Base-by-base conservation (phyloP, 805 yeast species). In the Saccharomycopsis sp. region DNA sequence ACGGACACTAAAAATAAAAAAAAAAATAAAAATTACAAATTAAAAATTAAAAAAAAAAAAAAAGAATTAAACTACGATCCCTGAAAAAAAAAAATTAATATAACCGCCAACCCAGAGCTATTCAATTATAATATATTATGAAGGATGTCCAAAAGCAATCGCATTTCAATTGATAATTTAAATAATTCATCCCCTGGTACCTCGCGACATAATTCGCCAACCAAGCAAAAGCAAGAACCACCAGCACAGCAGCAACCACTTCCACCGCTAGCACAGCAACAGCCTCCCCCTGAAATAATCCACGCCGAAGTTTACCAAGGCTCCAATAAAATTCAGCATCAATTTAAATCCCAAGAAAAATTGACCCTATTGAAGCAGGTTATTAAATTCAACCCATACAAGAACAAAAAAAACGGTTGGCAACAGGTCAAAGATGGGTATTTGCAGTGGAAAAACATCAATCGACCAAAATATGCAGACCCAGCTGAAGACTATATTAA, bases 401-500 rank as follows among this genome's bases (percentile, higher is more conserved):
- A 42, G 24, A 45, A 49, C 24, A 49, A 43, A 34, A 45, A 27
- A 37, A 34, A 37, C 32, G 52, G 52, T n/a, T 49, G 52, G 52
- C 50, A 45, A 26, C 38, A 39, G 21, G 52, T 49, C 40, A 49
- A 49, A 37, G 47, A 45, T 13, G 52, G 50, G 3, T 49, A 49
- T 43, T 33, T 49, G n/a, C 26, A 14, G 9, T 49, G 52, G 52
- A 49, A 49, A 34, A 49, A 49, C 26, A 22, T 42, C 17, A 26
- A 49, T 37, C 38, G 52, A 7, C 52, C 52, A n/a, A 45, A 49
- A 36, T 49, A 49, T 33, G 52, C 52, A 17, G 52, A 49, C 31
- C 52, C 52, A 5, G 52, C 52, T 19, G 52, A 49, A 40, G 52
- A 49, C 29, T 49, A 49, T 26, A 49, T 49, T 42, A 49, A 49